A percentile compares a stretch with the other conserved stretches of the same genome.
phyloP scores from a whole-genome alignment of 2,329 filamentous ascomycete genomes.

The Colletotrichum musae region DNA sequence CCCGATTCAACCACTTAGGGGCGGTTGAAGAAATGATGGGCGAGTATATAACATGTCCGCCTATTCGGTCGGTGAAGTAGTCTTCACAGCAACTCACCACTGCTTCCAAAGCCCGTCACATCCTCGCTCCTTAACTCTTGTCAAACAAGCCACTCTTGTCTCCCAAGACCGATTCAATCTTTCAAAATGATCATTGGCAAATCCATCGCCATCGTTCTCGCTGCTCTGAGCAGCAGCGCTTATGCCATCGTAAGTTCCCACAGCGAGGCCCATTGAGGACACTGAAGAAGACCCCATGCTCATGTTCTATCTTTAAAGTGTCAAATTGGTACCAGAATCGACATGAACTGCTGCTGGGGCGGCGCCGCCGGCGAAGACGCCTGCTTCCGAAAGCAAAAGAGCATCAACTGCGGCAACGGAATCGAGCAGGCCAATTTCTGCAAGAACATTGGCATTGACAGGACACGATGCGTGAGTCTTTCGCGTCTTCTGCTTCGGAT shows the following conservation, averaged over 20 bases:
- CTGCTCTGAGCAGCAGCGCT: neutral
- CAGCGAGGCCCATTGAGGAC: neutral
- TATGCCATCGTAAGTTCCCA: neutral
- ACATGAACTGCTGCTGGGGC: slow-evolving; percentile 19
- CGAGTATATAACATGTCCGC: too few relatives aligned
- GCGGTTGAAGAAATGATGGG: too few relatives aligned
- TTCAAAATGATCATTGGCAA: slow-evolving; percentile 3
- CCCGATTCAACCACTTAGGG: too few relatives aligned
- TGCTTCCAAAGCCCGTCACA: too few relatives aligned
- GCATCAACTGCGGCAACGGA: slow-evolving; percentile 12
- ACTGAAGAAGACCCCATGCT: neutral
- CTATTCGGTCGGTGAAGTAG: too few relatives aligned
- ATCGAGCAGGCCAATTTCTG: slow-evolving; percentile 15
- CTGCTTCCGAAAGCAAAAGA: slow-evolving; percentile 8
- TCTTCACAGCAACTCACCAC: too few relatives aligned
- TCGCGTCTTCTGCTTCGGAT: neutral
- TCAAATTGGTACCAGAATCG: slow-evolving; percentile 6
- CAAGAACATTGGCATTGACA: slow-evolving; percentile 16
- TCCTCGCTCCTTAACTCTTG: too few relatives aligned
- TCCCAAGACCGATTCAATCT: neutral
- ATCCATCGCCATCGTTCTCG: slow-evolving; percentile 7
- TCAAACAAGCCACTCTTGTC: neutral
- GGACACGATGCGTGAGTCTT: neutral
- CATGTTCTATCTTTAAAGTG: neutral
- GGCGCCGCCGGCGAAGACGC: slow-evolving; percentile 7